Evolutionary conservation across 768 basidiomycete species (phyloP).

Genomic region (Kwoniella heveanensis): DNA sequence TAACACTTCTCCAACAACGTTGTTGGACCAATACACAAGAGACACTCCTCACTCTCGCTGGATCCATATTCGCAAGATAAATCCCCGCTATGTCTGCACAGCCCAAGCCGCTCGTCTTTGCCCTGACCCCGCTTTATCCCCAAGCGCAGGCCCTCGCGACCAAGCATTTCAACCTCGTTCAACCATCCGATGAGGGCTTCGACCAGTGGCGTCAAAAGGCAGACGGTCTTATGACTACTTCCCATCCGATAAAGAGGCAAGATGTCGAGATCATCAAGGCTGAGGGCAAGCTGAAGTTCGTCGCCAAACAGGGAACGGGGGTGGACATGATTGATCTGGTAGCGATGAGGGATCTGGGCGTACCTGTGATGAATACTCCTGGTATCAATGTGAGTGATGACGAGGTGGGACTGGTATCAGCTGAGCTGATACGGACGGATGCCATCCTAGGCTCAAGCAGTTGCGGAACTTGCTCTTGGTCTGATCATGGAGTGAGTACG

Average conservation of each 20-base stretch:
- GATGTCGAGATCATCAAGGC: conserved; percentile 9
- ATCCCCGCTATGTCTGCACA: not conserved
- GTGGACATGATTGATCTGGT: conserved; percentile 29
- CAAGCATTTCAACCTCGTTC: conserved; percentile 10
- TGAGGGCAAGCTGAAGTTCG: conserved; percentile 18
- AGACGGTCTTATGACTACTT: conserved; percentile 5
- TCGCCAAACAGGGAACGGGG: conserved; percentile 31
- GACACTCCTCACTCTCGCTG: too few relatives aligned
- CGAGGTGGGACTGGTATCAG: too few relatives aligned
- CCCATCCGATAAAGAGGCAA: not conserved
- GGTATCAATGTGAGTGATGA: conserved; percentile 34
- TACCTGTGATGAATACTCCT: conserved; percentile 32
- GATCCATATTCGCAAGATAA: too few relatives aligned
- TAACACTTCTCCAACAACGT: too few relatives aligned
- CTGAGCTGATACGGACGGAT: too few relatives aligned
- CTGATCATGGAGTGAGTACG: conserved; percentile 37
- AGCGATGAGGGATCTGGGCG: conserved; percentile 11
- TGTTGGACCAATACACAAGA: too few relatives aligned
- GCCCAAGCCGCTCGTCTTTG: conserved; percentile 10
- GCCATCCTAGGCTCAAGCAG: conserved; percentile 34
- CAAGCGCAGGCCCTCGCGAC: conserved; percentile 10
- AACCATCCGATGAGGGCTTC: conserved; percentile 1
- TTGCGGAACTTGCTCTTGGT: conserved; percentile 43
- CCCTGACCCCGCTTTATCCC: conserved; percentile 11
- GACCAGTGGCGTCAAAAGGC: conserved; percentile 5